Base-by-base conservation (phyloP, 1,284 basidiomycete species). In the Garcileccinum viscosum region DNA sequence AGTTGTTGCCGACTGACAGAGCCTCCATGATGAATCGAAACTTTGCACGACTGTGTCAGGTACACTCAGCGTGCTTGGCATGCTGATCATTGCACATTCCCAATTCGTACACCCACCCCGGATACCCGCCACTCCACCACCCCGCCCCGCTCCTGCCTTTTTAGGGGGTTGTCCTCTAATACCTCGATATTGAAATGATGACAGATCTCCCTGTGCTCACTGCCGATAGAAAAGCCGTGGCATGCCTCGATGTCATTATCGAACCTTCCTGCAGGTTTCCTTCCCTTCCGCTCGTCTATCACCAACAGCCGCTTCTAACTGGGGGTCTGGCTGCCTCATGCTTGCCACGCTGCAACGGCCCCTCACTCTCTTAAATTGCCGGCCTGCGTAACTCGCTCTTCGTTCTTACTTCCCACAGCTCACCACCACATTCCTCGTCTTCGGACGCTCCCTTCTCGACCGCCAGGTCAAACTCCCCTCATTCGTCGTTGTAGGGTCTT, bases 301-400 rank as follows among this genome's bases (percentile, higher is more conserved):
- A 80, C 79, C 64, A 71, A 76, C 78, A 78, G 70, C 76, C 71
- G 80, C 76, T 77, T 67, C 75, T 64, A 72, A 63, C 70, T 70
- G 65, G 74, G 76, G 77, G 76, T 74, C 78, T 68, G 74, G 70
- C 73, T 75, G 85, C 88, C 88, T 89, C 88, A 87, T 89, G 88
- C 85, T 80, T 68, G 81, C 85, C 88, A 89, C 86, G 88, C 87
- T 80, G 80, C 79, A 81, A 78, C 78, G 77, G 83, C 80, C 74
- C 82, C 84, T 82, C 80, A 81, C 81, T 85, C 85, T 88, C 84
- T 83, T 84, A 85, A 82, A 79, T 76, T 75, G 72, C 74, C 75
- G 73, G 74, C 72, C 69, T 78, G 75, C 71, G 77, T 71, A 74
- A 73, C 74, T 71, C 72, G 63, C 72, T 73, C 76, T 73, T 73